A percentile compares a stretch with the other conserved stretches of the same genome.
These are phyloP conservation scores for Ilyonectria mors-panacis DNA, from an alignment of 2,329 filamentous ascomycete species.

Conservation along the genomic window DNA sequence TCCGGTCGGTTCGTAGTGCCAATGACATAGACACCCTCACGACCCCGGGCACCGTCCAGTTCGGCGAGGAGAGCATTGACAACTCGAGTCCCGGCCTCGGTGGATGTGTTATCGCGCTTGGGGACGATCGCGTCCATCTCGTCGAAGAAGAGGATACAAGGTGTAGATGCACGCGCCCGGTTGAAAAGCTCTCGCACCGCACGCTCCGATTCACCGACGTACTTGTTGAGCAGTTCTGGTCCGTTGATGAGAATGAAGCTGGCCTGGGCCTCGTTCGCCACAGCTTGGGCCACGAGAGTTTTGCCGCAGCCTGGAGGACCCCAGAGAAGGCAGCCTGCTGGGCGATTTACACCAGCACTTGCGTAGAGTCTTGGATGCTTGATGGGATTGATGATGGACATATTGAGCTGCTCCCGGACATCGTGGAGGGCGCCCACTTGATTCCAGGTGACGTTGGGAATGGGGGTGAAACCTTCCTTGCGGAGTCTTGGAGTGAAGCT, in stretches of 20 bases:
- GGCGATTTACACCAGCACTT: conserved; percentile 82
- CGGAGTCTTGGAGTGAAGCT: conserved; percentile 75
- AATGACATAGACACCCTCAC: conserved; percentile 92
- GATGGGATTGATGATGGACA: conserved; percentile 92
- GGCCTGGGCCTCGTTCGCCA: conserved; percentile 94
- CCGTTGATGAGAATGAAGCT: conserved; percentile 99
- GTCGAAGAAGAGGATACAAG: conserved; percentile 98
- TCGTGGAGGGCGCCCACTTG: conserved; percentile 88
- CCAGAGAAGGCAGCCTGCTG: conserved; percentile 93
- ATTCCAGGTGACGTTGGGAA: conserved; percentile 93
- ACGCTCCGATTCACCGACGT: conserved; percentile 95
- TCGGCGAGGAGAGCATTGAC: conserved; percentile 97
- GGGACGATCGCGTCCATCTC: conserved; percentile 95
- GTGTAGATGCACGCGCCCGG: conserved; percentile 86
- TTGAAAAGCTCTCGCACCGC: conserved; percentile 93
- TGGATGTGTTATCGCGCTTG: conserved; percentile 81
- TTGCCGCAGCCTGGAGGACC: conserved; percentile 97
- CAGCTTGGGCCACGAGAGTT: conserved; percentile 94
- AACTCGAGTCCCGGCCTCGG: conserved; percentile 88
- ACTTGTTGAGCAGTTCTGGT: conserved; percentile 96
- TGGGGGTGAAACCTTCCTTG: conserved; percentile 93
- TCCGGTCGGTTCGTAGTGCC: conserved; percentile 96
- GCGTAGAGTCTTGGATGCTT: conserved; percentile 83
- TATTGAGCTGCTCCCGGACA: conserved; percentile 86
- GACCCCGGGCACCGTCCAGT: conserved; percentile 85